A percentile compares a stretch with the other conserved stretches of the same genome.
Evolutionary conservation across 257 asterid genomes (phyloP).

Genomic region (Rhazya stricta): DNA sequence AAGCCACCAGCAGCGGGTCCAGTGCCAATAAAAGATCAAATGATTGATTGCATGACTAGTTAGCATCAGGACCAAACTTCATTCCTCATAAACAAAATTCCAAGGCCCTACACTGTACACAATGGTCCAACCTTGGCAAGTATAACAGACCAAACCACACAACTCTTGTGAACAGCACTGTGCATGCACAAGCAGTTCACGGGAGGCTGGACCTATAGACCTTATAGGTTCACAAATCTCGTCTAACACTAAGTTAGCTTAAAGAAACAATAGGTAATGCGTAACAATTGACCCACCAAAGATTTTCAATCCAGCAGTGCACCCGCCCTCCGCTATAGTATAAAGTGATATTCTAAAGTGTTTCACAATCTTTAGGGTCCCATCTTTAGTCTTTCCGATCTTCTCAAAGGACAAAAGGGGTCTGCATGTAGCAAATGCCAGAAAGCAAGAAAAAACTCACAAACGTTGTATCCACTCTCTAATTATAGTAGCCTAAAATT

Average conservation of each 20-base stretch:
- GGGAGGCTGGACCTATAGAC: not conserved
- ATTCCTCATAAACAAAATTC: constrained; percentile 34
- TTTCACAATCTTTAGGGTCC: constrained; percentile 26
- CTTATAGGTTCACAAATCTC: not conserved
- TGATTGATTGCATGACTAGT: constrained; percentile 57
- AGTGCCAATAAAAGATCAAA: constrained; percentile 47
- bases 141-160: constrained; percentile 5
- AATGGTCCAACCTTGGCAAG: constrained; percentile 9
- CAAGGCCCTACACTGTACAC: constrained; percentile 12
- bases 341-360: constrained; percentile 26
- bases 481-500: constrained; percentile 25
- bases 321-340: constrained; percentile 6
- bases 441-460: constrained; percentile 25
- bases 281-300: constrained; percentile 14
- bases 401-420: constrained; percentile 33
- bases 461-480: constrained; percentile 19
- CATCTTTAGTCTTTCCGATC: constrained; percentile 19
- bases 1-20: constrained; percentile 41
- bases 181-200: constrained; percentile 5
- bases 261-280: constrained; percentile 7
- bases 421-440: constrained; percentile 25
- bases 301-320: constrained; percentile 17
- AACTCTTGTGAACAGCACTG: not conserved
- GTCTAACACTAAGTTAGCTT: constrained; percentile 4
- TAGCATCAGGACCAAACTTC: constrained; percentile 45